These are phyloP conservation scores for Catenaria anguillulae DNA, from an alignment of 371 early-diverging fungal genomes.

Conservation along the genomic window DNA sequence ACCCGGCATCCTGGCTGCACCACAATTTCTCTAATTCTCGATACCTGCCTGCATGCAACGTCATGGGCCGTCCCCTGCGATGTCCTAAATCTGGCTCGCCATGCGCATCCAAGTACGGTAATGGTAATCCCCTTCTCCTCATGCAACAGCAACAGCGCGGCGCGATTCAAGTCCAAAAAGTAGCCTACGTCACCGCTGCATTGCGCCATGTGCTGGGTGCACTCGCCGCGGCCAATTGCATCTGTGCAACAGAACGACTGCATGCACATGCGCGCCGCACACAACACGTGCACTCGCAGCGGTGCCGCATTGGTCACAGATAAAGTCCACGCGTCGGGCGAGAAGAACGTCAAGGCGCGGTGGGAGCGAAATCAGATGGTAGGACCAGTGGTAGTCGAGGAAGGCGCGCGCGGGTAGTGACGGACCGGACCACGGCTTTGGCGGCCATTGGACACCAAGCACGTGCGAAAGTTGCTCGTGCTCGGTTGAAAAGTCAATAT, in stretches of 20 bases:
- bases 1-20: constrained; percentile 36
- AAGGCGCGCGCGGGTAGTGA: background rate
- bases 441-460: background rate
- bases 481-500: background rate
- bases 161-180: constrained; percentile 68
- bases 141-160: constrained; percentile 59
- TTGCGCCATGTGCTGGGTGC: constrained; percentile 71
- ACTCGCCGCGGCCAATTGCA: constrained; percentile 75
- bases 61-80: constrained; percentile 71
- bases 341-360: constrained; percentile 63
- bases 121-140: constrained; percentile 70
- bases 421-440: constrained; percentile 4
- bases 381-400: constrained; percentile 42
- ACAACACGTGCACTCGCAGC: constrained; percentile 76
- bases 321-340: constrained; percentile 55
- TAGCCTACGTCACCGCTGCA: constrained; percentile 81
- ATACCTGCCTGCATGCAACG: constrained; percentile 62
- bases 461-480: background rate
- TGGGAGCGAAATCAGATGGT: constrained; percentile 61
- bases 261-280: constrained; percentile 80
- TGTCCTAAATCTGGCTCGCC: constrained; percentile 77
- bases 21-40: constrained; percentile 69
- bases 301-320: constrained; percentile 67
- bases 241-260: constrained; percentile 76
- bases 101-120: constrained; percentile 88